phyloP scores from a whole-genome alignment of 306 rosid genomes.

The Casuarina cunninghamiana region DNA sequence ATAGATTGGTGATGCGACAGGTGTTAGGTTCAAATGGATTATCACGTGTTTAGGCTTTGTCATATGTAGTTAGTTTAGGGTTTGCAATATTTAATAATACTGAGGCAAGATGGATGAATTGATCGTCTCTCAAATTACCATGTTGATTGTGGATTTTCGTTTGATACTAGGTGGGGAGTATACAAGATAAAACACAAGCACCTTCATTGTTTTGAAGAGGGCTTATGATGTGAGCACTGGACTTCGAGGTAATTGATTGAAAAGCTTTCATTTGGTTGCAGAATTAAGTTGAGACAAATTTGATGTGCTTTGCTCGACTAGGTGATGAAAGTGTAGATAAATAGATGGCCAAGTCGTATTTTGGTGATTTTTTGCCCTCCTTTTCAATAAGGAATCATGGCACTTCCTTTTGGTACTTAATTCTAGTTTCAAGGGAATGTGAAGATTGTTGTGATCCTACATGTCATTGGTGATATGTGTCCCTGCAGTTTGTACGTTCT shows the following conservation, averaged over 20 bases:
- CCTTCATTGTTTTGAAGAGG: too few relatives aligned
- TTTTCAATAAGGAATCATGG: not conserved
- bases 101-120: not conserved
- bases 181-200: too few relatives aligned
- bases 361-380: too few relatives aligned
- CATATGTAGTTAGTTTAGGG: not conserved
- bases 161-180: not conserved
- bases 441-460: not conserved
- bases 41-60: too few relatives aligned
- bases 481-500: not conserved
- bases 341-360: too few relatives aligned
- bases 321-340: not conserved
- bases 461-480: too few relatives aligned
- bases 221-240: not conserved
- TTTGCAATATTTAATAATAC: not conserved
- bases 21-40: not conserved
- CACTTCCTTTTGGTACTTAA: not conserved
- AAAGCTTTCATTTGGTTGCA: not conserved
- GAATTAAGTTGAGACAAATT: not conserved
- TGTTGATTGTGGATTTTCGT: not conserved
- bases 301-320: not conserved
- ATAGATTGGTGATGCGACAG: not conserved
- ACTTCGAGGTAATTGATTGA: not conserved
- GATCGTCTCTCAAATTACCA: not conserved
- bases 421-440: not conserved